phyloP scores from a whole-genome alignment of 208 protist species.

The Cochliopodium minus region DNA sequence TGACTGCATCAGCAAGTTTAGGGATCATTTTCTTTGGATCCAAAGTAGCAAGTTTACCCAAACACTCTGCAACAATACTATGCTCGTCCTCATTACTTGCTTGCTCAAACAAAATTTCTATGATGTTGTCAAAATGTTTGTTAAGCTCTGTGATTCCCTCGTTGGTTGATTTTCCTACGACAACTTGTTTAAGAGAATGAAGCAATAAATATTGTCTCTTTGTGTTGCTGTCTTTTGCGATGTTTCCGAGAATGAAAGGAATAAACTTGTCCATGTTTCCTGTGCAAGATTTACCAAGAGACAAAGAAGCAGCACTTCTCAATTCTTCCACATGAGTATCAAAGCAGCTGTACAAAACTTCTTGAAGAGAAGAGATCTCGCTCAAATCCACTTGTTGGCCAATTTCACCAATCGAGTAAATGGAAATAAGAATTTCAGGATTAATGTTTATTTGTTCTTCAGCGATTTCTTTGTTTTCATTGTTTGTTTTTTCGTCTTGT shows the following conservation, averaged over 20 bases:
- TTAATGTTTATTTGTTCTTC: neutral
- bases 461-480: neutral
- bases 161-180: constrained; percentile 3
- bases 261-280: constrained; percentile 34
- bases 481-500: neutral
- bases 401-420: constrained; percentile 43
- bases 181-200: constrained; percentile 43
- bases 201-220: constrained; percentile 52
- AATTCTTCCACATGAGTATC: constrained; percentile 39
- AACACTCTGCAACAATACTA: constrained; percentile 53
- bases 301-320: constrained; percentile 39
- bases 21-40: constrained; percentile 29
- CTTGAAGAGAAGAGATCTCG: neutral
- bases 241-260: constrained; percentile 36
- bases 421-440: neutral
- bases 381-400: constrained; percentile 29
- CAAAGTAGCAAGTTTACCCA: constrained; percentile 48
- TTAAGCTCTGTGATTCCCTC: neutral
- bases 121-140: constrained; percentile 13
- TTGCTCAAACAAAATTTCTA: constrained; percentile 23
- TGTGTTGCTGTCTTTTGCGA: constrained; percentile 26
- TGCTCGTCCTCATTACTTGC: constrained; percentile 37
- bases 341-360: constrained; percentile 26
- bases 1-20: constrained; percentile 13
- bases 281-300: constrained; percentile 37